Base-by-base conservation (phyloP, 768 basidiomycete genomes). In the Trametes maxima region DNA sequence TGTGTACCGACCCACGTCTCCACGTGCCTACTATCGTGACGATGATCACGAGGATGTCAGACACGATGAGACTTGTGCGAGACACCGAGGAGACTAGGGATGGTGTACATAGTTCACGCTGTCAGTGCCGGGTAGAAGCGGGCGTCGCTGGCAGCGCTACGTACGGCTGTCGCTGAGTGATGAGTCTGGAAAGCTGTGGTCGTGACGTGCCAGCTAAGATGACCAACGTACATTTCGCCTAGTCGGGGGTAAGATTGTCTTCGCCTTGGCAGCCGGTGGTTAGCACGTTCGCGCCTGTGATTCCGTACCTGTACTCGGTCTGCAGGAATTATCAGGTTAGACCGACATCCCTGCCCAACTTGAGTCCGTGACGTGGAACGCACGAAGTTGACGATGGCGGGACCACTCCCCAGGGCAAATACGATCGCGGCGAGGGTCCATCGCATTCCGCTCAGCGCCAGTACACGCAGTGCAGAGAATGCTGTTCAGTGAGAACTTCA, bases 361-460 rank as follows among this genome's bases (percentile, higher is more conserved):
- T n/a, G n/a, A n/a, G n/a, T n/a, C n/a, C n/a, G n/a, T n/a, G 7
- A 8, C 21, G 45, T 10, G 1, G 39, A 10, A 43, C 52, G 16
- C 19, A 54, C 53, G 14, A 44, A 5, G n/a, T 54, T 54, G 7
- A 40, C 28, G 17, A 28, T 42, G 17, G 35, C 28, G 17, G 53
- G 53, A 1, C 14, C 42, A n/a, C 14, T 16, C 5, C 17, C 53
- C 1, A 54, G 16, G 42, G 19, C 14, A 19, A 54, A 54, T 28
- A 54, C 53, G 40, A 54, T 35, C 3, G 17, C 1, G 3, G 42
- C 53, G 16, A 44, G 22, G 5, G 24, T 33, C 42, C 53, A 44
- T n/a, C 33, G 44, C 42, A 54, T 54, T 5, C 43, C 42, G 42
- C 53, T 54, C 42, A 54, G n/a, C 25, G 53, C 53, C 3, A 54